Evolutionary conservation across 768 basidiomycete genomes (phyloP).

Genomic region (Boletus pseudopeckii): DNA sequence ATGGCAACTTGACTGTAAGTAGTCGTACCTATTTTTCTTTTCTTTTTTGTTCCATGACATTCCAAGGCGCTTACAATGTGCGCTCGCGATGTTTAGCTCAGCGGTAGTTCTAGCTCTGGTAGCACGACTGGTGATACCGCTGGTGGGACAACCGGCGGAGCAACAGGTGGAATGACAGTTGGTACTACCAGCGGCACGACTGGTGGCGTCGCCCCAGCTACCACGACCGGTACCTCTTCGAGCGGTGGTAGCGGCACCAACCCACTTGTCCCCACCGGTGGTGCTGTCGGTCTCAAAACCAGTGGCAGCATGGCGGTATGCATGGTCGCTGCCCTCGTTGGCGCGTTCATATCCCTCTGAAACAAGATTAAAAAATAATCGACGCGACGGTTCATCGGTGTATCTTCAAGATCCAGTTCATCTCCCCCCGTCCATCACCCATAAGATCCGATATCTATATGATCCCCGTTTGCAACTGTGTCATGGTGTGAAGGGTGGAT

Average conservation of each 20-base stretch:
- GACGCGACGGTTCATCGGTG: no score
- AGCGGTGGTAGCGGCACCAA: background rate
- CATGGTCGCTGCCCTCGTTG: slow-evolving; percentile 8
- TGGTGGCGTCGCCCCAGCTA: background rate
- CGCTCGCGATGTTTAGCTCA: slow-evolving; percentile 5
- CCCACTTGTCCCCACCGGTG: background rate
- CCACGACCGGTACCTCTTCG: background rate
- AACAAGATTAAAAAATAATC: background rate
- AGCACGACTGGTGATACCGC: background rate
- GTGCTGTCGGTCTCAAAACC: slow-evolving; percentile 4
- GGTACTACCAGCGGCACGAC: no score
- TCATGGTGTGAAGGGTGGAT: no score
- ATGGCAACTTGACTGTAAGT: slow-evolving; percentile 20
- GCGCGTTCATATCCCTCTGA: slow-evolving; percentile 13
- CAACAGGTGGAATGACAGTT: no score
- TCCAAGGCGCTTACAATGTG: background rate
- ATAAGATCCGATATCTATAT: background rate
- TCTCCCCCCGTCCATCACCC: background rate
- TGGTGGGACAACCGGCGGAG: no score
- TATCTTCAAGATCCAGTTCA: no score
- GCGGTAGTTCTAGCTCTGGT: slow-evolving; percentile 2
- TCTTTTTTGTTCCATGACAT: no score
- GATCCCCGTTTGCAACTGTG: no score
- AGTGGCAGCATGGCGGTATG: background rate
- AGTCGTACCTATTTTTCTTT: background rate